Evolutionary conservation across 1,284 basidiomycete species (phyloP).

Genomic region (Cutaneotrichosporon spelunceum): DNA sequence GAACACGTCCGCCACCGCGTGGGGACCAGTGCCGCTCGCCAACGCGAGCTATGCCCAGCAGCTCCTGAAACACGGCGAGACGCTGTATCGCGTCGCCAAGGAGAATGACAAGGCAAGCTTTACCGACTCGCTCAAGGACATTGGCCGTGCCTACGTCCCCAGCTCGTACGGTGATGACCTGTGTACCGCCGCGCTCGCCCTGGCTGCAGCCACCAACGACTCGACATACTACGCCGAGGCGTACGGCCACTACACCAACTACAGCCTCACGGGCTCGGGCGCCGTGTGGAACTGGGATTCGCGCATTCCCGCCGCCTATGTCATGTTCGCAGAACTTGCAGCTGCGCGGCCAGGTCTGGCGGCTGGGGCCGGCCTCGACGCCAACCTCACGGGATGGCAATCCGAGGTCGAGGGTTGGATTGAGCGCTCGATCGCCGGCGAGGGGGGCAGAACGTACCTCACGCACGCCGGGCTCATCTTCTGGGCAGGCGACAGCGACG

Average conservation of each 20-base stretch:
- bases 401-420: conserved; percentile 70
- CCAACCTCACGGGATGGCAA: conserved; percentile 65
- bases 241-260: conserved; percentile 61
- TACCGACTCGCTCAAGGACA: conserved; percentile 62
- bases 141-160: conserved; percentile 67
- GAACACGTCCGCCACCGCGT: conserved; percentile 51
- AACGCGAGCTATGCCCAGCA: conserved; percentile 68
- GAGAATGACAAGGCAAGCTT: conserved; percentile 48
- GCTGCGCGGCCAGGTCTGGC: conserved; percentile 58
- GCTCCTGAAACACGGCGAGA: conserved; percentile 68
- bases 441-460: conserved; percentile 57
- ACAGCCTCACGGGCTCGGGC: conserved; percentile 58
- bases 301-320: conserved; percentile 68
- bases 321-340: conserved; percentile 61
- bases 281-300: conserved; percentile 85
- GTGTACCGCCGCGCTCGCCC: conserved; percentile 66
- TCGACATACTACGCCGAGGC: conserved; percentile 65
- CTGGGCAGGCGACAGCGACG: conserved; percentile 74
- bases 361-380: conserved; percentile 56
- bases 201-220: conserved; percentile 67
- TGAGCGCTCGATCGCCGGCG: conserved; percentile 63
- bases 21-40: conserved; percentile 63
- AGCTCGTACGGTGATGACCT: conserved; percentile 57
- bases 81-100: conserved; percentile 69
- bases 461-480: conserved; percentile 74